phyloP scores from a whole-genome alignment of 768 basidiomycete genomes.

The Phlegmacium glaucopus region DNA sequence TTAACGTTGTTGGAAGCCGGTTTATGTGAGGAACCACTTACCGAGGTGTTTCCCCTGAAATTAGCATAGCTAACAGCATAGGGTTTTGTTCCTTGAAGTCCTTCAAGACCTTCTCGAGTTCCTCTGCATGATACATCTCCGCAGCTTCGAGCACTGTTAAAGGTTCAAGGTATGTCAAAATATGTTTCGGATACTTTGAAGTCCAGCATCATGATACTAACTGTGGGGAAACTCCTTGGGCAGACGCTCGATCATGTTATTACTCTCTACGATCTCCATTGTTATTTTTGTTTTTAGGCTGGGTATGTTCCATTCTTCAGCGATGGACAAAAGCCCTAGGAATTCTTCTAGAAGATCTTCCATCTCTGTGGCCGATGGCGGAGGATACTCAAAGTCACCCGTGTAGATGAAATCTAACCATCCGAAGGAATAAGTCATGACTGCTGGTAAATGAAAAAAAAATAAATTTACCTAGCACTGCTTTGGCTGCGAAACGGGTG shows the following conservation, averaged over 20 bases:
- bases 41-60: too few species aligned
- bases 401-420: slow-evolving; percentile 29
- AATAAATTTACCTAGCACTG: slow-evolving; percentile 23
- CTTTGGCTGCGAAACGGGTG: slow-evolving; percentile 14
- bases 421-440: slow-evolving; percentile 6
- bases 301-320: slow-evolving; percentile 13
- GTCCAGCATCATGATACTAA: not conserved
- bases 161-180: too few species aligned
- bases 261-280: slow-evolving; percentile 8
- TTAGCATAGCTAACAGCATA: too few species aligned
- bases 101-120: too few species aligned
- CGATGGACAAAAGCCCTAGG: slow-evolving; percentile 8
- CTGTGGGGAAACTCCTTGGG: slow-evolving; percentile 1
- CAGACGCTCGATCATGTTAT: slow-evolving; percentile 9
- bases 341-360: slow-evolving; percentile 7
- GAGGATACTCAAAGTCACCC: slow-evolving; percentile 11
- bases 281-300: slow-evolving; percentile 12
- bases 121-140: too few species aligned
- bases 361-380: not conserved
- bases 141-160: too few species aligned
- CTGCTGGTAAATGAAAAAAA: not conserved
- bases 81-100: too few species aligned
- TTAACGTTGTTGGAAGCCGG: too few species aligned
- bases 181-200: too few species aligned
- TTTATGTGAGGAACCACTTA: too few species aligned